Evolutionary conservation across 2,329 filamentous ascomycete genomes (phyloP).

Genomic region (Fusarium sp.): DNA sequence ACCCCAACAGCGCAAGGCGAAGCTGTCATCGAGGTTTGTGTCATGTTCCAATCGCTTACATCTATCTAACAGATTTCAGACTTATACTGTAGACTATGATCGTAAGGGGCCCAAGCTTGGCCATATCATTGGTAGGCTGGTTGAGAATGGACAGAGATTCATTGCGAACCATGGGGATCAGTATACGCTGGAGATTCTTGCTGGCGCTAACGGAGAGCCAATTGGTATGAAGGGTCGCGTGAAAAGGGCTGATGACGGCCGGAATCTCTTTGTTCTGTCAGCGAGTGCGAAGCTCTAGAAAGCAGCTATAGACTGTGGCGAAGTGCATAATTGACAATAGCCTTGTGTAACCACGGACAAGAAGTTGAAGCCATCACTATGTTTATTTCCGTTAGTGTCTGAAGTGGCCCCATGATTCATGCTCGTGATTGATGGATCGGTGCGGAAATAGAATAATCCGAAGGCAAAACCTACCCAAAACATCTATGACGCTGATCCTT

Average conservation of each 20-base stretch:
- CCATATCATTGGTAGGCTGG: conserved; percentile 36
- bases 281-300: background rate
- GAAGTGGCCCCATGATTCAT: background rate
- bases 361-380: background rate
- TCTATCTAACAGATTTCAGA: conserved; percentile 21
- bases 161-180: conserved; percentile 43
- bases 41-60: rapidly evolving
- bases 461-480: background rate
- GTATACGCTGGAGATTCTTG: conserved; percentile 27
- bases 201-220: conserved; percentile 13
- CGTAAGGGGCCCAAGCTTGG: conserved; percentile 32
- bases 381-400: background rate
- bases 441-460: background rate
- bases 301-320: rapidly evolving
- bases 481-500: background rate
- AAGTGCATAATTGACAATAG: background rate
- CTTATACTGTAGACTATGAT: conserved; percentile 46
- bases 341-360: rapidly evolving
- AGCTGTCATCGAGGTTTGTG: conserved; percentile 40
- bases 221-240: conserved; percentile 22
- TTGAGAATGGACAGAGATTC: conserved; percentile 35
- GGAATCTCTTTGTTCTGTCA: background rate
- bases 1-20: conserved; percentile 27
- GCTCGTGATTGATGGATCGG: background rate
- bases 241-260: background rate